Evolutionary conservation across 2,329 filamentous ascomycete genomes (phyloP), one percentile per base, ranked within the genome.

Genomic region (Botrytis squamosa): DNA sequence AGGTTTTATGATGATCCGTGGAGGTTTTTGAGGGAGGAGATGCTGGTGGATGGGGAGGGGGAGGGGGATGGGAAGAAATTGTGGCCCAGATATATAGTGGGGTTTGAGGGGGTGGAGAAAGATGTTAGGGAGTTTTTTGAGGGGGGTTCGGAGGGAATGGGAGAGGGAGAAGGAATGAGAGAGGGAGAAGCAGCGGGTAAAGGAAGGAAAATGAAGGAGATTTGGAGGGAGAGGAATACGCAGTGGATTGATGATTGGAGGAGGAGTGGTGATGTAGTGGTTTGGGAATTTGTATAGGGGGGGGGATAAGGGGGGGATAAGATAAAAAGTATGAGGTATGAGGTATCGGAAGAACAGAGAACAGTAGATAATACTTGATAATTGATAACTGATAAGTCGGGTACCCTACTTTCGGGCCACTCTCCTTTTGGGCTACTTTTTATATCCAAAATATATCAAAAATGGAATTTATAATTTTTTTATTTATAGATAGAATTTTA

Each of bases 1-100:
- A 87, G 91, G 63, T 99, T 99, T 84, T 98, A 97, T 83, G 88
- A 85, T 16, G 82, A 92, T 75, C 89, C 91, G 9, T 81, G 76
- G 46, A 77, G 76, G 0, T 95, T 93, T 79, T 80, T 95, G 77
- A 74, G 46, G 4, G 71, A 76, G 49, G 80, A 81, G 70, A 74
- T 81, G 4, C 71, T 75, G n/a, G 74, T 52, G 1, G 75, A 80
- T 1, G 36, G 38, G 10, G 46, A 46, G 3, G 42, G 18, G 2
- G 29, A 25, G 16, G 49, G 18, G 52, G 29, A 18, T 40, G 25
- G 14, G 49, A 52, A 52, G 38, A 67, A 67, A 40, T 8, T 40
- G 2, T 87, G 70, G 81, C 88, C 89, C 38, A 83, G 88, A 22
- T 91, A 87, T 78, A 86, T 91, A 25, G 85, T 89, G 12, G 89